These are phyloP conservation scores for Wickerhamiella hasegawae DNA, from an alignment of 805 yeast genomes.

Conservation along the genomic window DNA sequence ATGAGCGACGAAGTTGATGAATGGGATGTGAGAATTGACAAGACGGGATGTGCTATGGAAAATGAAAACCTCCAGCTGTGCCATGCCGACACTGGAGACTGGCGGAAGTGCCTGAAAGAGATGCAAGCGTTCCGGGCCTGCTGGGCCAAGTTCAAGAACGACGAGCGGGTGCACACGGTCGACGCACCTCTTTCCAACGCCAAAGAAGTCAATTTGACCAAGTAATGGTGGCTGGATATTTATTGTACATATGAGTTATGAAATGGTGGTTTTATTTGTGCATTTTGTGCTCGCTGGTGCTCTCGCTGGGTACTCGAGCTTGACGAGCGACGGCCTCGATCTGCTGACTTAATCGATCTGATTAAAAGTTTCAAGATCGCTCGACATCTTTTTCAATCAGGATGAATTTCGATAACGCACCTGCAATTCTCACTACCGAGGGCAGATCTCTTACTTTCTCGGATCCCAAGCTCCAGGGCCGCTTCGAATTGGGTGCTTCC, in stretches of 20 bases:
- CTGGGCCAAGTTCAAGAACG: constrained; percentile 43
- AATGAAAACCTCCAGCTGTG: constrained; percentile 57
- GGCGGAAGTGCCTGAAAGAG: constrained; percentile 59
- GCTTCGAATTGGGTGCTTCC: constrained; percentile 84
- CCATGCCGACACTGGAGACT: constrained; percentile 67
- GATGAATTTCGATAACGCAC: constrained; percentile 1
- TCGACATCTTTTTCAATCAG: background rate
- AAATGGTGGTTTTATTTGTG: too few relatives aligned
- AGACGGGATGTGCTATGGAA: constrained; percentile 66
- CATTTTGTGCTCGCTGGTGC: too few relatives aligned
- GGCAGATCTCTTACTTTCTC: constrained; percentile 12
- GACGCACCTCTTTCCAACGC: background rate
- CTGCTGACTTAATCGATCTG: too few relatives aligned
- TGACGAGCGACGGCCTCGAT: too few relatives aligned
- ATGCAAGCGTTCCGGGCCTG: constrained; percentile 46
- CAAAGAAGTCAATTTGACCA: too few relatives aligned
- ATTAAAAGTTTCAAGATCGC: too few relatives aligned
- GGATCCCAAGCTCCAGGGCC: constrained; percentile 56
- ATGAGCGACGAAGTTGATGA: constrained; percentile 9
- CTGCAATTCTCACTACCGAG: constrained; percentile 7
- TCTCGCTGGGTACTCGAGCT: too few relatives aligned
- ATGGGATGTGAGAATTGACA: constrained; percentile 53
- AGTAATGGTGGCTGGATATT: too few relatives aligned
- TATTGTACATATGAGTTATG: too few relatives aligned
- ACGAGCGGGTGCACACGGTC: constrained; percentile 11